Percentiles rank a stretch among this genome's conserved stretches.
Conservation (phyloP, 2,329 filamentous ascomycete species). For the Scedosporium dehoogii region DNA sequence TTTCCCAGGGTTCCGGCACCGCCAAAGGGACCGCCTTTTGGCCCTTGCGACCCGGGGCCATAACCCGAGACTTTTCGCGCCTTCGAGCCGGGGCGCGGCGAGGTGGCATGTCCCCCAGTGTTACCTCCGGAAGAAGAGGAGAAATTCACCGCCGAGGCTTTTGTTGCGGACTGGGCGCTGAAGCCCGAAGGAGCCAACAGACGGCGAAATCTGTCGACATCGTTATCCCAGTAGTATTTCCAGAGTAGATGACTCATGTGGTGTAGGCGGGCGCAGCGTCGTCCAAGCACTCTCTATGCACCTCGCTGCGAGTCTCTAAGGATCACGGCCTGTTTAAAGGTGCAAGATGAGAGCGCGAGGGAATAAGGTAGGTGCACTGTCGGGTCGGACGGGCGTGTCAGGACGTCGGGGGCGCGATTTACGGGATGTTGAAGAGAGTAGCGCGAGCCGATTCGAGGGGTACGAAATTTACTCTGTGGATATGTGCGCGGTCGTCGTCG, state of each 20-base stretch:
- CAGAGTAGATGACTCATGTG: constrained; percentile 96
- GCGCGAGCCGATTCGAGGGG: neutral
- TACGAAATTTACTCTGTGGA: neutral
- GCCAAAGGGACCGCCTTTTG: constrained; percentile 22
- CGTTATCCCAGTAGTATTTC: constrained; percentile 95
- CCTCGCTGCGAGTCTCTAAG: constrained; percentile 80
- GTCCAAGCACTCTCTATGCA: constrained; percentile 49
- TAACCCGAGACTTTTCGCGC: constrained; percentile 42
- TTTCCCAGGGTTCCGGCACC: constrained; percentile 27
- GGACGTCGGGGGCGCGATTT: neutral
- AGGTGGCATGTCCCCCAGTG: constrained; percentile 27
- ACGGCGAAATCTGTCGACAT: constrained; percentile 85
- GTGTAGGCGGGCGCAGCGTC: constrained; percentile 24
- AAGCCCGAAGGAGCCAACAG: constrained; percentile 66
- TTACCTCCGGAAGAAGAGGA: constrained; percentile 21
- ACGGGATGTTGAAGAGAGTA: neutral
- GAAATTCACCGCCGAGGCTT: constrained; percentile 35
- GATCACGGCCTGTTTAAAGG: constrained; percentile 93
- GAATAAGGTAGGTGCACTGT: neutral
- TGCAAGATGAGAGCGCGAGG: constrained; percentile 21
- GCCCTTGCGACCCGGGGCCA: constrained; percentile 29
- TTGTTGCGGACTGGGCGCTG: constrained; percentile 42
- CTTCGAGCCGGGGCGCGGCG: constrained; percentile 39
- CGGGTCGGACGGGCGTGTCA: neutral
- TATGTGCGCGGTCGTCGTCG: no score